phyloP scores from a whole-genome alignment of 2,329 filamentous ascomycete genomes.

The Cercospora beticola region DNA sequence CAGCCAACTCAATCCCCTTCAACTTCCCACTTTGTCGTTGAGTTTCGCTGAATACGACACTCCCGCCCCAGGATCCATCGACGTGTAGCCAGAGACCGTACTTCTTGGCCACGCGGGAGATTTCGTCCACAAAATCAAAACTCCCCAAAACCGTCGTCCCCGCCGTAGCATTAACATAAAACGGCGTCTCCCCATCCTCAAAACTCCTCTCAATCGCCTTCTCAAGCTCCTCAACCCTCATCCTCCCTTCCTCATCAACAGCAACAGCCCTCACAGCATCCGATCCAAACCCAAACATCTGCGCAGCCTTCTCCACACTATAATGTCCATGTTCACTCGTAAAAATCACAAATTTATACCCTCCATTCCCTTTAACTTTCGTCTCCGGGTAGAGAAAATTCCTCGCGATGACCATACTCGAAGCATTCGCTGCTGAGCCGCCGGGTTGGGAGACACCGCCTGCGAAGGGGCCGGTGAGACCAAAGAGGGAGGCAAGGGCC shows the following conservation, averaged over 20 bases:
- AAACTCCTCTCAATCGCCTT: conserved; percentile 62
- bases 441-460: conserved; percentile 77
- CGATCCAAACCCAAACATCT: conserved; percentile 80
- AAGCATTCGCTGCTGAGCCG: conserved; percentile 80
- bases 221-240: conserved; percentile 51
- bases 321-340: conserved; percentile 91
- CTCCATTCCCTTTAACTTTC: conserved; percentile 69
- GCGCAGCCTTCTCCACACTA: conserved; percentile 90
- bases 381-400: conserved; percentile 80
- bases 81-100: conserved; percentile 87
- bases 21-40: conserved; percentile 60
- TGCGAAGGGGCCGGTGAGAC: conserved; percentile 65
- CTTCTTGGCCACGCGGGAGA: conserved; percentile 68
- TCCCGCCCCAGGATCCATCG: conserved; percentile 88
- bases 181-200: conserved; percentile 70
- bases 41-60: conserved; percentile 71
- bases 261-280: conserved; percentile 70
- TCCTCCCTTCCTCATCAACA: conserved; percentile 69
- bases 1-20: conserved; percentile 68
- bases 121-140: conserved; percentile 74
- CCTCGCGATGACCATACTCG: conserved; percentile 80
- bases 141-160: conserved; percentile 91
- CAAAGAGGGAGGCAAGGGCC: conserved; percentile 73
- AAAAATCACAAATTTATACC: conserved; percentile 73
- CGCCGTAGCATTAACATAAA: conserved; percentile 94